Conservation (phyloP, 441 rosid genomes). For the Corymbia calophylla region DNA sequence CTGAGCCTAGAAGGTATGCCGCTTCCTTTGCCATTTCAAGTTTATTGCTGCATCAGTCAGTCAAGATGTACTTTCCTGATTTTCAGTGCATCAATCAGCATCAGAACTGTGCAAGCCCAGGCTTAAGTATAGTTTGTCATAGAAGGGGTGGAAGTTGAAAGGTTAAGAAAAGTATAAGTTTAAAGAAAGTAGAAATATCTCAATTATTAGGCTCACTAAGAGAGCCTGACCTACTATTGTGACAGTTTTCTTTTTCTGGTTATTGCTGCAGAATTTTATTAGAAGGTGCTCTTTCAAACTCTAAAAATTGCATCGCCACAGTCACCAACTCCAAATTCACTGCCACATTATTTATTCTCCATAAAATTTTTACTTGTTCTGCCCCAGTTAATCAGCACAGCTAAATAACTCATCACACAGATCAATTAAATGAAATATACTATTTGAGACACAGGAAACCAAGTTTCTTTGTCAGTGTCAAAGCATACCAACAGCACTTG, state of each 20-base stretch:
- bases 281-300: background rate
- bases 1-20: background rate
- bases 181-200: background rate
- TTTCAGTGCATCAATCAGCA: background rate
- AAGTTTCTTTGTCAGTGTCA: background rate
- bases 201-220: background rate
- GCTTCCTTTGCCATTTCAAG: background rate
- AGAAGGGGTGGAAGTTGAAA: background rate
- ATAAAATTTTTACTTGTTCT: background rate
- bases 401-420: background rate
- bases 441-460: background rate
- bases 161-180: background rate
- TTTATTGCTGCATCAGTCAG: background rate
- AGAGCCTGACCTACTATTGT: background rate
- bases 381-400: background rate
- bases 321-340: background rate
- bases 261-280: background rate
- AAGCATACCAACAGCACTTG: slow-evolving; percentile 69
- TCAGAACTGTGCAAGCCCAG: background rate
- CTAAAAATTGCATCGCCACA: background rate
- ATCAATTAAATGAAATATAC: background rate
- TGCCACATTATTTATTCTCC: background rate
- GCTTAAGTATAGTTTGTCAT: background rate
- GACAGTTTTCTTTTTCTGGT: background rate
- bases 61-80: background rate